Evolutionary conservation across 2,329 filamentous ascomycete genomes (phyloP), one percentile per base, ranked within the genome.

Genomic region (Paradendryphiella salina): DNA sequence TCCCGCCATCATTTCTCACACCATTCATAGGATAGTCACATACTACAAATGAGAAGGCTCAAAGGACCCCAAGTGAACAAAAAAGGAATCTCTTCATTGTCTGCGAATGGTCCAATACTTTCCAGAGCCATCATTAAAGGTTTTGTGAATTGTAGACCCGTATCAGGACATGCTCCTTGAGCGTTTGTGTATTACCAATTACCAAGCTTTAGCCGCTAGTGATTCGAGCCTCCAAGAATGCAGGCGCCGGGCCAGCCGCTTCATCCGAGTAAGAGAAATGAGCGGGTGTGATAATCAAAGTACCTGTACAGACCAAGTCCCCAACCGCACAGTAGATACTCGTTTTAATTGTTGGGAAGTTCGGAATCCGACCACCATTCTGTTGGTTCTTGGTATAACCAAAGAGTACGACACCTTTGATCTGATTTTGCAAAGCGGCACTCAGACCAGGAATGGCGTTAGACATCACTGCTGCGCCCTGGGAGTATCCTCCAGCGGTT

Each of bases 361-460:
- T 56, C 0, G 64, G 63, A 42, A 74, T 73, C n/a, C 60, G 46
- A 20, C 73, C 70, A 31, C 52, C 54, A 40, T 70, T 69, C 50
- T 73, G 70, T 35, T 50, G 50, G 46, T 74, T 74, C 53, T 66
- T 65, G 18, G 72, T 74, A 56, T 75, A 69, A 13, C 73, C 72
- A 41, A 70, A 74, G 15, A 72, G 58, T 10, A 72, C 71, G 3
- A 71, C 66, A 21, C 71, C 72, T 26, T 65, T 67, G 52, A 74
- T 60, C 36, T 64, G 61, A 31, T 58, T 53, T 47, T 63, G 64
- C 15, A 72, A 62, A 13, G 54, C 46, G n/a, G 57, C 17, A 23
- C 59, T 59, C 3, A 71, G 59, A 13, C 54, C 53, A 11, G 61
- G 45, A 43, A 74, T 64, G 6, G 70, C 58, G 28, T 56, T 60